Base-by-base conservation (phyloP, 2,329 filamentous ascomycete genomes). In the Ambrosiella xylebori region DNA sequence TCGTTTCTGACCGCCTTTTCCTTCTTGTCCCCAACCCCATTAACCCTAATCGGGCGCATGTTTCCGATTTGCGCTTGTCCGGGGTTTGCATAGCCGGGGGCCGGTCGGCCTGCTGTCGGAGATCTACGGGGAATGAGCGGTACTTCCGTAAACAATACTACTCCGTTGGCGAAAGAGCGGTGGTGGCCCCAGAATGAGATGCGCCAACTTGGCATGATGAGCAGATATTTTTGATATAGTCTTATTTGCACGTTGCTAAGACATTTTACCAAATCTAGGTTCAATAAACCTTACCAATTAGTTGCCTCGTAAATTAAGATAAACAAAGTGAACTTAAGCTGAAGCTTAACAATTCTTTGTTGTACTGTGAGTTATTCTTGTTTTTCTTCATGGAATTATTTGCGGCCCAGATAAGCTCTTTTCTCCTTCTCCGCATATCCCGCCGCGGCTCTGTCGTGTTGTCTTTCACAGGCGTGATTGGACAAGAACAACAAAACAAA, bases 331-430 rank as follows among this genome's bases (percentile, higher is more conserved):
- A 27, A 27, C 27, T 27, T 5, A 27, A 12, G 39, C 6, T 41
- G 39, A n/a, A n/a, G 11, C n/a, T 5, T 41, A 12, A 41, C 6
- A 12, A 41, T 41, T 41, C 6, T 12, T 12, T 41, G 11, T 4
- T 41, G 11, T 41, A 2, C 9, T 41, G 2, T n/a, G 11, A 12
- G 11, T n/a, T 12, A 9, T 4, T 52, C 51, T 35, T 36, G 41
- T 35, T 17, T 39, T 50, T 57, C 55, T 56, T 56, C 19, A n/a
- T 17, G 37, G 35, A 38, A 45, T 37, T 57, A 38, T 12, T 37
- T 57, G 45, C 45, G 55, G 55, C 55, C 51, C 37, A 57, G 38
- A 57, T 36, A 51, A 57, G 55, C 44, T 57, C 55, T 50, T 47
- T 37, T 39, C 19, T 40, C 19, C 44, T 40, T 27, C 15, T 19